Evolutionary conservation across 2,329 filamentous ascomycete species (phyloP).

Genomic region (Amylocarpus encephaloides): DNA sequence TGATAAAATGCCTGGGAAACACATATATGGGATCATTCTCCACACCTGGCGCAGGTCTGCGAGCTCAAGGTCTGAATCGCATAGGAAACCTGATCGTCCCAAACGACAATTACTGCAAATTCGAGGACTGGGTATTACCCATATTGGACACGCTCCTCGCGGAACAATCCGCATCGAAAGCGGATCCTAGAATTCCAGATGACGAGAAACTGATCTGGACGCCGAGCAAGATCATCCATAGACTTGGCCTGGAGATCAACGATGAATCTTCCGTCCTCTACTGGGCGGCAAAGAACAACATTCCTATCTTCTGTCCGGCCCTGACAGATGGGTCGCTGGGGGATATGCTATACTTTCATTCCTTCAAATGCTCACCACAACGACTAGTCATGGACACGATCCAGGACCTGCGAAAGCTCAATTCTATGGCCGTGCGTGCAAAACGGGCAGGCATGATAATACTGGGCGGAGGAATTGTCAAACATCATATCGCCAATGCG

Average conservation of each 20-base stretch:
- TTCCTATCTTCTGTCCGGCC: constrained; percentile 94
- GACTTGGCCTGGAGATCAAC: constrained; percentile 90
- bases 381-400: constrained; percentile 87
- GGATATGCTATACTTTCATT: constrained; percentile 99
- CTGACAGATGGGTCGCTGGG: constrained; percentile 91
- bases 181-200: constrained; percentile 17
- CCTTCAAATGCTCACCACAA: constrained; percentile 77
- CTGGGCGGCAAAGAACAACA: constrained; percentile 96
- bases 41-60: constrained; percentile 68
- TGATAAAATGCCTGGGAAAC: constrained; percentile 94
- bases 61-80: constrained; percentile 82
- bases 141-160: constrained; percentile 91
- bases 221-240: constrained; percentile 82
- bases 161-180: constrained; percentile 79
- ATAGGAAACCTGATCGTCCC: constrained; percentile 95
- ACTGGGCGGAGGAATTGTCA: constrained; percentile 87
- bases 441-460: constrained; percentile 93
- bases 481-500: constrained; percentile 97
- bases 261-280: constrained; percentile 84
- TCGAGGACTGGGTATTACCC: constrained; percentile 95
- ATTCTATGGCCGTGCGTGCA: constrained; percentile 82
- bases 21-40: constrained; percentile 90
- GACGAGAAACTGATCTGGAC: constrained; percentile 77
- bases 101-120: constrained; percentile 94
- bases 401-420: constrained; percentile 87